These are phyloP conservation scores for Lindgomyces ingoldianus DNA, from an alignment of 495 filamentous ascomycete species.

Conservation along the genomic window DNA sequence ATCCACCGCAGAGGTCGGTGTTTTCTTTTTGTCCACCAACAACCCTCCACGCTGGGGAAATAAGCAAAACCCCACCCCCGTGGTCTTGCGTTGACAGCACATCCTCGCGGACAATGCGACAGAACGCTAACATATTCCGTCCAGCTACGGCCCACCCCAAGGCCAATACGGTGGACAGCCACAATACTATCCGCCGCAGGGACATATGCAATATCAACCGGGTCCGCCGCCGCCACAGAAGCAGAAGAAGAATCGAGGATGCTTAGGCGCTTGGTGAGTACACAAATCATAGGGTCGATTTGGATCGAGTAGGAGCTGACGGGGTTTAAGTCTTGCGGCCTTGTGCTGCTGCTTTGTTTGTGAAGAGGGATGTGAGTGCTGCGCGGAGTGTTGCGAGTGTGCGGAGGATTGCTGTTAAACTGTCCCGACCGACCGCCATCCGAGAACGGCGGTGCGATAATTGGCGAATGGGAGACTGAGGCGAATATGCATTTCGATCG, in stretches of 20 bases:
- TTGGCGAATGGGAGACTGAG: too few relatives aligned
- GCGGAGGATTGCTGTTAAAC: constrained; percentile 40
- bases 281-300: background rate
- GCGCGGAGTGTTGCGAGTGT: constrained; percentile 54
- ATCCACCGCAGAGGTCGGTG: constrained; percentile 45
- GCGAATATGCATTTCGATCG: too few relatives aligned
- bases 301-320: constrained; percentile 1
- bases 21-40: too few relatives aligned
- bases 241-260: constrained; percentile 59
- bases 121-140: too few relatives aligned
- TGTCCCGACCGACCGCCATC: too few relatives aligned
- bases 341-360: constrained; percentile 79
- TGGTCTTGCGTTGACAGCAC: too few relatives aligned
- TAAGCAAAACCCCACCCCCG: too few relatives aligned
- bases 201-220: constrained; percentile 61
- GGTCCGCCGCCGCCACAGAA: constrained; percentile 53
- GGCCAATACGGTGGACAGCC: constrained; percentile 7
- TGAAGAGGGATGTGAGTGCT: constrained; percentile 78
- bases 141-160: constrained; percentile 25
- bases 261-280: constrained; percentile 61
- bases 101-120: too few relatives aligned
- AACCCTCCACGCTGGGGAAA: too few relatives aligned
- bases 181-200: constrained; percentile 37
- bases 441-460: too few relatives aligned
- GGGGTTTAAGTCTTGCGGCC: constrained; percentile 55